Evolutionary conservation across 2,329 filamentous ascomycete species (phyloP).

Genomic region (Phialophora expanda): DNA sequence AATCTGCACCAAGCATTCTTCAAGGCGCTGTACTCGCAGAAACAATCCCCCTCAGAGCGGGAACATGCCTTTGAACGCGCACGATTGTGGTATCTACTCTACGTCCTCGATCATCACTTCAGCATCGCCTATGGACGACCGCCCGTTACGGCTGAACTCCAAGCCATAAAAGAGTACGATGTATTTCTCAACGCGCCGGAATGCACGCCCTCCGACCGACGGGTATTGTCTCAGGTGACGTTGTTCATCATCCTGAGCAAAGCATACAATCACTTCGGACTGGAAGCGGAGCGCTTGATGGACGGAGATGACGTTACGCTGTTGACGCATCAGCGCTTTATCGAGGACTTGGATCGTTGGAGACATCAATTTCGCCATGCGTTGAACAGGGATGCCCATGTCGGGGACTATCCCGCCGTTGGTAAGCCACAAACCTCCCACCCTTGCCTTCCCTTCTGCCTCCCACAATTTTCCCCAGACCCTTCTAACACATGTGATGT

Average conservation of each 20-base stretch:
- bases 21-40: conserved; percentile 56
- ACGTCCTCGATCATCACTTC: conserved; percentile 70
- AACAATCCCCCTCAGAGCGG: conserved; percentile 45
- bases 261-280: conserved; percentile 63
- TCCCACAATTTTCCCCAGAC: too few species aligned
- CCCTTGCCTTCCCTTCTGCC: background rate
- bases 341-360: conserved; percentile 60
- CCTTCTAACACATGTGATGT: background rate
- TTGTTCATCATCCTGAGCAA: conserved; percentile 64
- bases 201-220: conserved; percentile 60
- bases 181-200: conserved; percentile 59
- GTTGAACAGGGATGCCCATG: conserved; percentile 34
- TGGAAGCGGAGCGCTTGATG: conserved; percentile 48
- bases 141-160: conserved; percentile 63
- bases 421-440: conserved; percentile 23
- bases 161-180: conserved; percentile 63
- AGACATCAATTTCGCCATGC: conserved; percentile 53
- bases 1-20: conserved; percentile 61
- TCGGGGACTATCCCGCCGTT: conserved; percentile 39
- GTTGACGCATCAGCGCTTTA: conserved; percentile 54
- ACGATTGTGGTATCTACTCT: conserved; percentile 66
- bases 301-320: conserved; percentile 41
- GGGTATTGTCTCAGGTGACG: conserved; percentile 64
- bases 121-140: conserved; percentile 66
- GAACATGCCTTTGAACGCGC: conserved; percentile 55